Base-by-base conservation (phyloP, 371 early-diverging fungal species). In the Dentiscutata heterogama region DNA sequence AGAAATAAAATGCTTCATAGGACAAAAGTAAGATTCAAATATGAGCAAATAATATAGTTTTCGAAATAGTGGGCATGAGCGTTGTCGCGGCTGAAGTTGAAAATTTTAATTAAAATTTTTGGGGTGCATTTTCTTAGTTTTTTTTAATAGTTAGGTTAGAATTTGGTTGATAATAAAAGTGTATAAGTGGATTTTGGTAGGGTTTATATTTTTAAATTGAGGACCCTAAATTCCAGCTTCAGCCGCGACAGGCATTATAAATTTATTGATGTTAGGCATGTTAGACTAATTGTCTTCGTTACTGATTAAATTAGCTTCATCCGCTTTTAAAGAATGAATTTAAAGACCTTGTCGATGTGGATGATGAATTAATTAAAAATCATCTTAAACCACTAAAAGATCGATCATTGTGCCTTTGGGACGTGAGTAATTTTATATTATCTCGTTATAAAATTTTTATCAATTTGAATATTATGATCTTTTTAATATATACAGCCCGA, bases 1-100 rank as follows among this genome's bases (percentile, higher is more conserved):
- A 50, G 73, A 73, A 53, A 73, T 51, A 72, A 72, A 51, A 72
- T 27, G 29, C 46, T 72, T 27, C 72, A 72, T 25, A 10, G 51
- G 6, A 27, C 25, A 11, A 72, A 72, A 25, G 72, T 72, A 51
- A 51, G 16, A 8, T 35, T 35, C 35, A 35, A 35, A 35, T 35
- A 35, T 35, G 35, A 72, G n/a, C 2, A 51, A n/a, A n/a, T n/a
- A n/a, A n/a, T n/a, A n/a, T n/a, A n/a, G n/a, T 10, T 14, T 25
- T n/a, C 20, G 14, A 20, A 39, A 39, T 8, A 39, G 7, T n/a
- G 39, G 16, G 13, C 14, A 5, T 72, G 46, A n/a, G n/a, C n/a
- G n/a, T n/a, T n/a, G n/a, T n/a, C n/a, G n/a, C n/a, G n/a, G n/a
- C n/a, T n/a, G n/a, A n/a, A n/a, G n/a, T n/a, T n/a, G n/a, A n/a